phyloP scores from a whole-genome alignment of 495 filamentous ascomycete species.

The Cercophora samala region DNA sequence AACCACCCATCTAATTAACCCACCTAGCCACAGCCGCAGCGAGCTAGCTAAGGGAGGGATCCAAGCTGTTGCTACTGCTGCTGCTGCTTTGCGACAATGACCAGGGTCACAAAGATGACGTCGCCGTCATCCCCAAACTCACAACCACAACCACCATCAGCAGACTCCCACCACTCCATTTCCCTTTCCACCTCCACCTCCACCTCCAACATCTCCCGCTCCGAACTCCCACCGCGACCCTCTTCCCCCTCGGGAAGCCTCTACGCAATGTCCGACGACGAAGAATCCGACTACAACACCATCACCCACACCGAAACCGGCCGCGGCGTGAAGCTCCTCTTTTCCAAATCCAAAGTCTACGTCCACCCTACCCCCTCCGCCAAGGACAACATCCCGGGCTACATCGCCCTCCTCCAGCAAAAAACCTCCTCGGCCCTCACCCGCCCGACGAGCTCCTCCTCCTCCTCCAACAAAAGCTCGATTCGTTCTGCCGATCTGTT shows the following conservation, averaged over 20 bases:
- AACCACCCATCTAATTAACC: neutral
- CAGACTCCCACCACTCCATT: neutral
- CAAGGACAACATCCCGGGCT: slow-evolving; percentile 95
- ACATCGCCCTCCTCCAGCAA: slow-evolving; percentile 90
- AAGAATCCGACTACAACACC: slow-evolving; percentile 92
- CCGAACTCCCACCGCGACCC: slow-evolving; percentile 29
- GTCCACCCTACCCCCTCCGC: slow-evolving; percentile 92
- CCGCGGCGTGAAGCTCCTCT: slow-evolving; percentile 90
- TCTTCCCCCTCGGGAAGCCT: slow-evolving; percentile 82
- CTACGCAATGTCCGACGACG: slow-evolving; percentile 95
- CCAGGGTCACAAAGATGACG: slow-evolving; percentile 26
- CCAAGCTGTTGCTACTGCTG: neutral
- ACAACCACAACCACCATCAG: slow-evolving; percentile 7
- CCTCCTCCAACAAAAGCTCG: slow-evolving; percentile 37
- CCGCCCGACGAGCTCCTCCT: slow-evolving; percentile 53
- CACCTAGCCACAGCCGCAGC: neutral
- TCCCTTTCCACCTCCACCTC: slow-evolving; percentile 12
- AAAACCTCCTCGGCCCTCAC: slow-evolving; percentile 53
- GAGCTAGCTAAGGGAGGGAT: neutral
- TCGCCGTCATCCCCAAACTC: slow-evolving; percentile 15
- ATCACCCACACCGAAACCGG: slow-evolving; percentile 79
- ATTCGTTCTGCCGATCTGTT: slow-evolving; percentile 63
- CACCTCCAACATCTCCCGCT: slow-evolving; percentile 14
- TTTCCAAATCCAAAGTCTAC: slow-evolving; percentile 98
- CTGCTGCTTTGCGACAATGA: slow-evolving; percentile 19